These are phyloP conservation scores for Sarcodon aspratus DNA, from an alignment of 768 basidiomycete genomes.

Conservation along the genomic window DNA sequence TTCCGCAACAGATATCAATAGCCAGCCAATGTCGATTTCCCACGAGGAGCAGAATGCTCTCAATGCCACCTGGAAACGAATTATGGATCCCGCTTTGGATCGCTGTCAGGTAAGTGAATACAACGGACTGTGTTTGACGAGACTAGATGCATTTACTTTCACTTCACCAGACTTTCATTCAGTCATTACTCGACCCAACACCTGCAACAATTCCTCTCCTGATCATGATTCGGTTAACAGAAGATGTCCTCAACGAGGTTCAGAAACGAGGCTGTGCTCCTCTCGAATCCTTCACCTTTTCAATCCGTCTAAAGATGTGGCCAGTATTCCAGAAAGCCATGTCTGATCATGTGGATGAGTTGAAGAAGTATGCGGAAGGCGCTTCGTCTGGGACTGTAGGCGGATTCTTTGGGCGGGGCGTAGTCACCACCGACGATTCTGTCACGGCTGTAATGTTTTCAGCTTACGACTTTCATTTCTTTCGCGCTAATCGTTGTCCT, in stretches of 20 bases:
- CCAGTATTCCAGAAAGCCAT: constrained; percentile 87
- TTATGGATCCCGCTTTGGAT: constrained; percentile 84
- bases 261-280: constrained; percentile 72
- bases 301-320: constrained; percentile 81
- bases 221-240: constrained; percentile 86
- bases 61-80: constrained; percentile 77
- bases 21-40: constrained; percentile 12
- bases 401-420: constrained; percentile 52
- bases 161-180: constrained; percentile 48
- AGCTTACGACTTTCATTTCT: constrained; percentile 12
- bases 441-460: constrained; percentile 44
- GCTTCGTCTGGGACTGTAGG: constrained; percentile 20
- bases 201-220: constrained; percentile 72
- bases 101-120: constrained; percentile 58
- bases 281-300: constrained; percentile 72
- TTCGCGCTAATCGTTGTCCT: neutral
- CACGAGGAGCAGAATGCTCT: constrained; percentile 53
- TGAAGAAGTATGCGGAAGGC: constrained; percentile 78
- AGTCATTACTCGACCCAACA: constrained; percentile 55
- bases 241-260: constrained; percentile 64
- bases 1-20: neutral
- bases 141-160: neutral
- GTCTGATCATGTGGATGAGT: constrained; percentile 69
- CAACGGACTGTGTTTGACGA: neutral
- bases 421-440: constrained; percentile 53